These are phyloP conservation scores for Pachysandra terminalis DNA, from an alignment of 164 flowering plant species.

Conservation along the genomic window DNA sequence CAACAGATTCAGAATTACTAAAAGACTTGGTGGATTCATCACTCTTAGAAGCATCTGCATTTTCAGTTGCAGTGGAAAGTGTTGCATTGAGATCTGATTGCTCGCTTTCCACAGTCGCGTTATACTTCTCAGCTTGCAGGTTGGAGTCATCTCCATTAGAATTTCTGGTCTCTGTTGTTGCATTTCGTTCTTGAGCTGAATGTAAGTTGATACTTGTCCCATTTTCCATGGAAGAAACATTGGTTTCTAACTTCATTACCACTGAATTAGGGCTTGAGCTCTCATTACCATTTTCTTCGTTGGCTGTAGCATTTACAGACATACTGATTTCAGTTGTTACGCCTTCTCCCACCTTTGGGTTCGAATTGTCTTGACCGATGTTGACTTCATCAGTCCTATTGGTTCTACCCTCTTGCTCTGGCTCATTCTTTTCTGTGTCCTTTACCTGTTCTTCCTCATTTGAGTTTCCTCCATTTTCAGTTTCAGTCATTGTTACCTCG, in stretches of 20 bases:
- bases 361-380: conserved; percentile 22
- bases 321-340: conserved; percentile 19
- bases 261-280: conserved; percentile 6
- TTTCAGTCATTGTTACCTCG: too few species aligned
- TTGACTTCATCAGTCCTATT: conserved; percentile 18
- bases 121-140: conserved; percentile 23
- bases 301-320: conserved; percentile 8
- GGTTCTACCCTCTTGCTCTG: too few species aligned
- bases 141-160: conserved; percentile 26
- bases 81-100: conserved; percentile 13
- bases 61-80: conserved; percentile 11
- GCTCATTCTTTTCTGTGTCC: too few species aligned
- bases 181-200: conserved; percentile 20
- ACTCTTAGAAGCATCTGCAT: conserved; percentile 14
- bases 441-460: too few species aligned
- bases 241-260: too few species aligned
- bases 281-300: conserved; percentile 25
- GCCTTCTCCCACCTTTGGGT: conserved; percentile 11
- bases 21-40: conserved; percentile 14
- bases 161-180: conserved; percentile 5
- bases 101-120: conserved; percentile 8
- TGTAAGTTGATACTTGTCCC: conserved; percentile 6
- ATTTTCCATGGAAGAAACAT: too few species aligned
- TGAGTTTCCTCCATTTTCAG: too few species aligned
- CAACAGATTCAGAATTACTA: conserved; percentile 12